These are phyloP conservation scores for Cystobasidiaceae sp. DNA, from an alignment of 1,284 basidiomycete species.

Conservation along the genomic window DNA sequence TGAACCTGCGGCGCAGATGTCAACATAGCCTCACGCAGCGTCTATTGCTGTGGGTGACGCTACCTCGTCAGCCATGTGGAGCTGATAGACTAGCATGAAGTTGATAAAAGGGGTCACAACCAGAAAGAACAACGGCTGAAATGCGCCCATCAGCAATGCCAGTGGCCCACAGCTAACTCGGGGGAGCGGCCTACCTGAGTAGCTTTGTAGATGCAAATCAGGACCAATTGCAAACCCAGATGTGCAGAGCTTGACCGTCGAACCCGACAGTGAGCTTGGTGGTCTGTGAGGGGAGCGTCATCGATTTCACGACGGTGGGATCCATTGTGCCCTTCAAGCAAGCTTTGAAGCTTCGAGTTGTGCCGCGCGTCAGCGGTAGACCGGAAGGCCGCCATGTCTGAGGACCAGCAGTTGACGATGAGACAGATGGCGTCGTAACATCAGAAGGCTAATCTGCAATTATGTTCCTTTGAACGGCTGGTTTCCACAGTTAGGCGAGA, in stretches of 20 bases:
- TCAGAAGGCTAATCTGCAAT: too few species aligned
- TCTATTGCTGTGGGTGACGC: too few species aligned
- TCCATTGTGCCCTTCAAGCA: too few species aligned
- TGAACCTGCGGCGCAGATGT: background rate
- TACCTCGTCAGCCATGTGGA: background rate
- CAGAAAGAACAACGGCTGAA: background rate
- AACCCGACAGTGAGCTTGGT: background rate
- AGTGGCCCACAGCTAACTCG: too few species aligned
- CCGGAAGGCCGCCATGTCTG: too few species aligned
- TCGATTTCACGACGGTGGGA: too few species aligned
- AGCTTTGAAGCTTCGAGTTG: too few species aligned
- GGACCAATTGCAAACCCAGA: background rate
- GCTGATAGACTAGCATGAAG: slow-evolving; percentile 1
- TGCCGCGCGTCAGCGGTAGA: too few species aligned
- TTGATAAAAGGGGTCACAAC: background rate
- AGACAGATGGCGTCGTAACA: too few species aligned
- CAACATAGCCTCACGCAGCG: background rate
- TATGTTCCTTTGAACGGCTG: too few species aligned
- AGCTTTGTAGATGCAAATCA: background rate
- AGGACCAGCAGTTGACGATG: too few species aligned
- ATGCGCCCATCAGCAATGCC: background rate
- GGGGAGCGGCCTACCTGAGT: background rate
- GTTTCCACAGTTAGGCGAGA: too few species aligned
- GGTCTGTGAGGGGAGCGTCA: background rate
- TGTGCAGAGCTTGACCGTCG: background rate